Base-by-base conservation (phyloP, 1,284 basidiomycete genomes). In the Pseudozyma pruni region DNA sequence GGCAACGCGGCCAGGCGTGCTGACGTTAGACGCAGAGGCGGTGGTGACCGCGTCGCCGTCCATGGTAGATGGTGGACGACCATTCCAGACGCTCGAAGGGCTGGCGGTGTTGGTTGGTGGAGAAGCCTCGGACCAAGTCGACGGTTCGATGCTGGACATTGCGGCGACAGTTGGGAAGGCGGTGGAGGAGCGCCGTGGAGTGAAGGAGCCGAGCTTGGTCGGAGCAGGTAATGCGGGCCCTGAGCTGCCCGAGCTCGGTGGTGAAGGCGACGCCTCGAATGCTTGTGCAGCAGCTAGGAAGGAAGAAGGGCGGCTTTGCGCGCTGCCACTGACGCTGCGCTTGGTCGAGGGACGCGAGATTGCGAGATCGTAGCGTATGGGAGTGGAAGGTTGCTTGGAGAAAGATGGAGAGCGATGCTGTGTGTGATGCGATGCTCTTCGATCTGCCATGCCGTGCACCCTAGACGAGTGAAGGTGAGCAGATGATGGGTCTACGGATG, bases 41-140 rank as follows among this genome's bases (percentile, higher is more conserved):
- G 69, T 67, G 13, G 37, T 53, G 37, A 62, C 48, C 11, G 63
- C 63, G 33, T 72, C 69, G 20, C 59, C 55, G 39, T 72, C 69
- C 31, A 61, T 53, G 34, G 59, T 59, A 13, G 53, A 49, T 45
- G 55, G 55, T 16, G 54, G 37, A 8, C 69, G 50, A 5, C 59
- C 69, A 31, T 62, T 72, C 69, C 69, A 72, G 31, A 63, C 59
- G 52, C 63, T 72, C 19, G 69, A 67, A 5, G 69, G 54, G 42
- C 59, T 62, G 19, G 46, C 41, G 4, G 48, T 49, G 29, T 33
- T 52, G 29, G 49, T 39, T 23, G 53, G 44, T 5, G 22, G 46
- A 2, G 68, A 49, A 20, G 62, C 55, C 44, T 71, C 68, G 3
- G 69, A 53, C 63, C 69, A 72, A 16, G 56, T 35, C 37, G 44